Base-by-base conservation (phyloP, 2,329 filamentous ascomycete species). In the Lecanosticta acicola region DNA sequence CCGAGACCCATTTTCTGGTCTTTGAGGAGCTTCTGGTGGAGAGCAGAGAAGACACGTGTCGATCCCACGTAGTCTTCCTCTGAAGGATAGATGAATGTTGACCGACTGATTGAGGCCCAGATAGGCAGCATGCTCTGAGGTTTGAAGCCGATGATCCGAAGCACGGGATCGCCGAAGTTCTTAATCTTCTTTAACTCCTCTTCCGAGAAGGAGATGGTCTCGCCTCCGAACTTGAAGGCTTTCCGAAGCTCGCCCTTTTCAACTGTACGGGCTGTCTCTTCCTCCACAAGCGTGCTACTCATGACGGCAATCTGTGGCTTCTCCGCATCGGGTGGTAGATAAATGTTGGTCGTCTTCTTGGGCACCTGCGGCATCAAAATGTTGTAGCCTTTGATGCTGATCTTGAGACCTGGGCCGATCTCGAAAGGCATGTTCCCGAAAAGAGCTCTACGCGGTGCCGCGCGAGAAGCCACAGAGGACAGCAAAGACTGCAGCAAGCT, bases 71-170 rank as follows among this genome's bases (percentile, higher is more conserved):
- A 94, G 51, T 87, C 85, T 53, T 89, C 84, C 67, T 98, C 93
- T 14, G 85, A 93, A 0, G 93, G 93, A 60, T 94, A 97, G 48
- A 98, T 87, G 66, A 96, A 98, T 0, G 82, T 87, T 0, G 90
- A 87, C 58, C 90, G 89, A 61, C 86, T 87, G 39, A 87, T 75
- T 26, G 87, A 89, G 1, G 88, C 87, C 89, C 91, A 96, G 14
- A 84, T 74, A 0, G 86, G 85, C 1, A 96, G 72, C 59, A 79
- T 71, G 1, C 78, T 79, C 20, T 86, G 73, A 4, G 87, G 81
- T 64, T 97, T 98, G 76, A 98, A 98, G 4, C 93, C 93, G 46
- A 98, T 85, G 54, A 98, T 85, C 3, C 89, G 83, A 46, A 98
- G 85, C 10, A 87, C 74, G 0, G 88, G 87, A 1, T 85, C 76